Evolutionary conservation across 257 asterid species (phyloP), one percentile per base, ranked within the genome.

Genomic region (Solanum pinnatisectum): DNA sequence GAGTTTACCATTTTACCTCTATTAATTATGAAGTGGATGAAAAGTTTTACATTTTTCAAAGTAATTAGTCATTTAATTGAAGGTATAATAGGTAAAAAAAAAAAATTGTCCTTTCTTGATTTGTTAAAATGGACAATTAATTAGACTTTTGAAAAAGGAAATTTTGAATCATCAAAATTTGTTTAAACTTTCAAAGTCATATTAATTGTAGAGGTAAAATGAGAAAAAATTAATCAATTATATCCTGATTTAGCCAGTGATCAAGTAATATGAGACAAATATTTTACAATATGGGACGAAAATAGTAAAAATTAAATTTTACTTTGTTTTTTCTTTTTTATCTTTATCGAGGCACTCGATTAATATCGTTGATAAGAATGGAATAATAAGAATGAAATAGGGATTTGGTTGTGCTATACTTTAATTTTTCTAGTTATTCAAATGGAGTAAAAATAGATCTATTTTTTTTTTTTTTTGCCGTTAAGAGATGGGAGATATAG

Each of bases 311-410:
- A 52, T 71, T 32, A 73, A 83, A 32, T n/a, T 32, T 77, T 42
- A 32, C 3, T 39, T 74, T 40, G 49, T 25, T 44, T 79, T 79
- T 25, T 8, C 2, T 52, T 89, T 87, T 91, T 88, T 92, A 63
- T 63, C 9, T 90, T n/a, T n/a, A 90, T 90, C 78, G 89, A 88
- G 90, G 93, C 92, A 90, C 91, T 85, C 42, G 88, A 89, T 88
- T 56, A 56, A 56, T 18, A 7, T 56, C 25, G 8, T 56, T 46
- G 42, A 44, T 81, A 81, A 46, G 85, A 79, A 79, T 27, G 85
- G 67, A 82, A 83, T 83, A 65, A 65, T 79, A 73, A 72, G 83
- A 87, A 87, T 78, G 90, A 70, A 86, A 89, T 90, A 90, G 93
- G 87, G 91, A 89, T 37, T 87, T 83, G 60, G 86, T 86, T 60